phyloP scores from a whole-genome alignment of 1,139 yeast species.

The Magnusiomyces suaveolens region DNA sequence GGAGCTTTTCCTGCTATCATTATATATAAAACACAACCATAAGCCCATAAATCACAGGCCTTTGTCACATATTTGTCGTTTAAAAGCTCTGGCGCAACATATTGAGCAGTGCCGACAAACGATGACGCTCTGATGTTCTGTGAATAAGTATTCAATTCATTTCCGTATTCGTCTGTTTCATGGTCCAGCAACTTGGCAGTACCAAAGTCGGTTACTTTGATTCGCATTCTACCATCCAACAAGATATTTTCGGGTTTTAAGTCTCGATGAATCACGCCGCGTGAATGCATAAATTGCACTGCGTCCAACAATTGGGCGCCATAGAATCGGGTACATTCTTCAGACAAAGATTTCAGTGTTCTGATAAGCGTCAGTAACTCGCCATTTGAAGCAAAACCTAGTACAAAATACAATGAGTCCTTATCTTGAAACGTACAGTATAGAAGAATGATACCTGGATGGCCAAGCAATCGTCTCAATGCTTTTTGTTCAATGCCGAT shows the following conservation, averaged over 20 bases:
- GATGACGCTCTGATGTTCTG: slow-evolving; percentile 65
- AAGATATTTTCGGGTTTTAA: slow-evolving; percentile 84
- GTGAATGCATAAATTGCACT: slow-evolving; percentile 66
- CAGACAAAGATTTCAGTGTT: slow-evolving; percentile 66
- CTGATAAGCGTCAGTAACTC: slow-evolving; percentile 75
- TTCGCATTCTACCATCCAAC: slow-evolving; percentile 67
- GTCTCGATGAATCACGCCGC: slow-evolving; percentile 89
- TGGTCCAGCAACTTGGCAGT: slow-evolving; percentile 75
- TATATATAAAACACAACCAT: slow-evolving; percentile 88
- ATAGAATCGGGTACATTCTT: slow-evolving; percentile 63
- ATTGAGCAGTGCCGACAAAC: slow-evolving; percentile 79
- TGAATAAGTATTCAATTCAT: slow-evolving; percentile 27
- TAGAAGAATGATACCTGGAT: slow-evolving; percentile 78
- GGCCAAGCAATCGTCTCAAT: slow-evolving; percentile 70
- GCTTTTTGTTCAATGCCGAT: slow-evolving; percentile 95
- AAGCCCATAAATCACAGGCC: slow-evolving; percentile 91
- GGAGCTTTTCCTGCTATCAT: slow-evolving; percentile 94
- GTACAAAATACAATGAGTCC: slow-evolving; percentile 75
- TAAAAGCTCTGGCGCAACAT: slow-evolving; percentile 87
- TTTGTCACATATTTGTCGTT: slow-evolving; percentile 78
- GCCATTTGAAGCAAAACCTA: slow-evolving; percentile 89
- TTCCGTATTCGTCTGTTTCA: slow-evolving; percentile 32
- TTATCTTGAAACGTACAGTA: slow-evolving; percentile 94
- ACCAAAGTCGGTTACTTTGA: slow-evolving; percentile 95
- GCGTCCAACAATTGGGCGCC: slow-evolving; percentile 80